phyloP scores from a whole-genome alignment of 2,329 filamentous ascomycete genomes.

The Stachybotrys echinatus region DNA sequence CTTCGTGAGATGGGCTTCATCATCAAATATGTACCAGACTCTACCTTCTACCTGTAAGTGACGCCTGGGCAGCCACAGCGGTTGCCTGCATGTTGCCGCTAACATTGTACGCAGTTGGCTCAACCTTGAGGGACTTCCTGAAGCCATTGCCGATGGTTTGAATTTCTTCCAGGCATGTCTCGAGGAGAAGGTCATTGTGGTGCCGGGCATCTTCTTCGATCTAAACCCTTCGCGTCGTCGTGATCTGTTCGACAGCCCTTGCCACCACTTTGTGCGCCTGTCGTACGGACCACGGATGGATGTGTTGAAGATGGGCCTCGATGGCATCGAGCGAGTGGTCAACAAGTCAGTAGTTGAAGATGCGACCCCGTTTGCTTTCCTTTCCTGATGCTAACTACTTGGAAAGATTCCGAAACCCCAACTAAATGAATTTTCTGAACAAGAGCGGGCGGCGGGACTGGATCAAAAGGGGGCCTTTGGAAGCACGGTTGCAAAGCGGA shows the following conservation, averaged over 20 bases:
- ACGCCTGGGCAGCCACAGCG: too few species aligned
- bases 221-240: slow-evolving; percentile 84
- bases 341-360: slow-evolving; percentile 49
- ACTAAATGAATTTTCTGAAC: background rate
- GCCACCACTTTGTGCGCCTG: slow-evolving; percentile 84
- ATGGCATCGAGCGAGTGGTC: slow-evolving; percentile 79
- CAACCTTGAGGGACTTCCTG: slow-evolving; percentile 63
- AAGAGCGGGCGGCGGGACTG: background rate
- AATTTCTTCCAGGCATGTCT: slow-evolving; percentile 97
- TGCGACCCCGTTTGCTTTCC: background rate
- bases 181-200: slow-evolving; percentile 91
- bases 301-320: slow-evolving; percentile 69
- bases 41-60: slow-evolving; percentile 87
- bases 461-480: background rate
- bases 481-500: background rate
- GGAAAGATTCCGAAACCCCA: background rate
- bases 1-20: slow-evolving; percentile 82
- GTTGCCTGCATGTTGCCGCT: background rate
- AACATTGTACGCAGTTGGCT: slow-evolving; percentile 35
- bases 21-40: slow-evolving; percentile 79
- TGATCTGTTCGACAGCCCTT: slow-evolving; percentile 90
- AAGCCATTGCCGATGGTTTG: slow-evolving; percentile 82
- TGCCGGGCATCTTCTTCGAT: slow-evolving; percentile 97
- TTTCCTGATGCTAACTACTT: slow-evolving; percentile 4
- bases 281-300: slow-evolving; percentile 83